phyloP scores from a whole-genome alignment of 148 eudicot species.

The Silene uniflora region DNA sequence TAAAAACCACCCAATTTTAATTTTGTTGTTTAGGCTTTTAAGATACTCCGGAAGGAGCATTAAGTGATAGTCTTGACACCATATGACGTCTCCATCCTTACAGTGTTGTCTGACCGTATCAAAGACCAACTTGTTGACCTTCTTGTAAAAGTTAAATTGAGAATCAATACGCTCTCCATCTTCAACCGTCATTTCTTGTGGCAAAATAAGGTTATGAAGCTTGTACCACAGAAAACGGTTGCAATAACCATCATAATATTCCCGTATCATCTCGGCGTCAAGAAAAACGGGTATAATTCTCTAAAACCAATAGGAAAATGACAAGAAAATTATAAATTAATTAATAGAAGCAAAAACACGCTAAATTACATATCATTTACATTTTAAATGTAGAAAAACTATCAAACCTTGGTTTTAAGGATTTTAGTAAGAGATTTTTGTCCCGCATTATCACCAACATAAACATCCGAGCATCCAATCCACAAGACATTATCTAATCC shows the following conservation, averaged over 20 bases:
- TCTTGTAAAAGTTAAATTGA: not conserved
- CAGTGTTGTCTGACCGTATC: not conserved
- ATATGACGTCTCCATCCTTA: not conserved
- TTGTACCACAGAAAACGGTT: not conserved
- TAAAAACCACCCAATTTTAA: not conserved
- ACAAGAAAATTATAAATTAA: no score
- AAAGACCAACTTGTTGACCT: not conserved
- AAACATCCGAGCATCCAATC: no score
- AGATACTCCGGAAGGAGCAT: not conserved
- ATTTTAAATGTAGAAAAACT: no score
- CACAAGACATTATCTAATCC: no score
- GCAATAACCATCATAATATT: not conserved
- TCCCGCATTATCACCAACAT: no score
- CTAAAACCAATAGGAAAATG: not conserved
- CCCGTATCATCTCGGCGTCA: not conserved
- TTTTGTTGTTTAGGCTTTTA: not conserved
- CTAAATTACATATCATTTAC: no score
- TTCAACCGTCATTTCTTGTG: not conserved
- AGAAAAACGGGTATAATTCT: not conserved
- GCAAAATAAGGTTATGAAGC: not conserved
- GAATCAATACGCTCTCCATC: not conserved
- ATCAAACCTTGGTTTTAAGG: no score
- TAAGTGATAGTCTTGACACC: not conserved
- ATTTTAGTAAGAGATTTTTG: no score
- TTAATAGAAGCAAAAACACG: no score